Evolutionary conservation across 345 rosid genomes (phyloP).

Genomic region (Firmiana major): DNA sequence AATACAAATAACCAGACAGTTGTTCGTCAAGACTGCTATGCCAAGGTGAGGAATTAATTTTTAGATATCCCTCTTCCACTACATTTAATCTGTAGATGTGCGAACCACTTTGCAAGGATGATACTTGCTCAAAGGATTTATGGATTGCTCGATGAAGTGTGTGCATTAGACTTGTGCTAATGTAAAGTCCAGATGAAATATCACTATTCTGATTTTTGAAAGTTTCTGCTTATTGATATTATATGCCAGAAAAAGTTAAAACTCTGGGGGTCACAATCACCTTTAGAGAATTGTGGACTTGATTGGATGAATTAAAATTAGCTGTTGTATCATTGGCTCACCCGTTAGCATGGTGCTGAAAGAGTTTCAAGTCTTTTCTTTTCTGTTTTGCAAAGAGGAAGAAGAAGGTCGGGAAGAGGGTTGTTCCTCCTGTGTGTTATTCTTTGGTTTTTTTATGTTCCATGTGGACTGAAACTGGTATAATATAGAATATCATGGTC

Average conservation of each 20-base stretch:
- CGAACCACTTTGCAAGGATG: constrained; percentile 4
- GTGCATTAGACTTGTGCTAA: neutral
- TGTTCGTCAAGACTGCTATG: constrained; percentile 56
- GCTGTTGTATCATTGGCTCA: neutral
- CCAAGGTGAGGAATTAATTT: constrained; percentile 43
- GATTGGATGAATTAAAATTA: neutral
- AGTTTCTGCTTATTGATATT: neutral
- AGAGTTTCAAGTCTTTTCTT: neutral
- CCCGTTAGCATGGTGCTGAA: neutral
- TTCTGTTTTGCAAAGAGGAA: neutral
- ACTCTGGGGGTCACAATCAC: neutral
- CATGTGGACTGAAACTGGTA: neutral
- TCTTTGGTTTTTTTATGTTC: neutral
- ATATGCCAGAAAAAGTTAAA: neutral
- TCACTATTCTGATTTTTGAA: neutral
- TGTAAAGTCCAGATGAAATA: neutral
- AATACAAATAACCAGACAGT: constrained; percentile 58
- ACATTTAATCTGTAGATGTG: neutral
- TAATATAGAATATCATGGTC: neutral
- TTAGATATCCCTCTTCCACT: neutral
- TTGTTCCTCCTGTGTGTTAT: neutral
- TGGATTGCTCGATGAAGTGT: neutral
- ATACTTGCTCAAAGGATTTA: neutral
- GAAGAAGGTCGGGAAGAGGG: neutral
- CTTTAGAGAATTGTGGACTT: neutral